Conservation (phyloP, 1,139 yeast genomes). For the Blastobotrys ciferrii region DNA sequence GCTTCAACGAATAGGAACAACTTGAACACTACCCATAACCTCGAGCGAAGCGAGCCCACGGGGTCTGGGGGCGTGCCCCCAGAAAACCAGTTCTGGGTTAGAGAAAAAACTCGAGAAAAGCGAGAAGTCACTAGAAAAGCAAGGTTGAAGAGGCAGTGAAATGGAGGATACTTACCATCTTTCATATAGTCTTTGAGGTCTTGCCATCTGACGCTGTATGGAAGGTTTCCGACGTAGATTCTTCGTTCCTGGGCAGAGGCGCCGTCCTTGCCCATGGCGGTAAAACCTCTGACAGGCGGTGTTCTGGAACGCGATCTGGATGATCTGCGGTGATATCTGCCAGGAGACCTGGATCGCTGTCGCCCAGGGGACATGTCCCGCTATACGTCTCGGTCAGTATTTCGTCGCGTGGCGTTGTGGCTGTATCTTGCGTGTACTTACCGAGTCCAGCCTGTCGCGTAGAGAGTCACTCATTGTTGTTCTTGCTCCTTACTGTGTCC, state of each 20-base stretch:
- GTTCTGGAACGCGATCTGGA: constrained; percentile 13
- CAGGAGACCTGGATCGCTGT: constrained; percentile 36
- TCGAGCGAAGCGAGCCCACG: no score
- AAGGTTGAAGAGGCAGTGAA: no score
- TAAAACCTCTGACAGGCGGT: not conserved
- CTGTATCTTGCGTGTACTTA: not conserved
- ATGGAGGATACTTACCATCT: constrained; percentile 25
- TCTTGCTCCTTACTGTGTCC: not conserved
- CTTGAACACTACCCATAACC: no score
- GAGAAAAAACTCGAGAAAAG: no score
- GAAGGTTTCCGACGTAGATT: constrained; percentile 57
- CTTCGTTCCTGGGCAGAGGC: constrained; percentile 36
- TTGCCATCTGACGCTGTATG: constrained; percentile 60
- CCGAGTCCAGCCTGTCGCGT: constrained; percentile 12
- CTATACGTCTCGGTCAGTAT: not conserved
- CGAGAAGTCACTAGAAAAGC: no score
- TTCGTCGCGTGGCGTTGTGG: not conserved
- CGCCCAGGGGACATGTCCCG: constrained; percentile 16
- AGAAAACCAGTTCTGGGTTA: no score
- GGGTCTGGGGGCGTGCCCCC: no score
- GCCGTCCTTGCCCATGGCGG: not conserved
- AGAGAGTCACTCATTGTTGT: constrained; percentile 13
- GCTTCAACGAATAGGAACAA: no score
- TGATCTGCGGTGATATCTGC: constrained; percentile 27
- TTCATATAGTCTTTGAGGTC: constrained; percentile 63